Base-by-base conservation (phyloP, 2,329 filamentous ascomycete species). In the Aspergillus sp. region DNA sequence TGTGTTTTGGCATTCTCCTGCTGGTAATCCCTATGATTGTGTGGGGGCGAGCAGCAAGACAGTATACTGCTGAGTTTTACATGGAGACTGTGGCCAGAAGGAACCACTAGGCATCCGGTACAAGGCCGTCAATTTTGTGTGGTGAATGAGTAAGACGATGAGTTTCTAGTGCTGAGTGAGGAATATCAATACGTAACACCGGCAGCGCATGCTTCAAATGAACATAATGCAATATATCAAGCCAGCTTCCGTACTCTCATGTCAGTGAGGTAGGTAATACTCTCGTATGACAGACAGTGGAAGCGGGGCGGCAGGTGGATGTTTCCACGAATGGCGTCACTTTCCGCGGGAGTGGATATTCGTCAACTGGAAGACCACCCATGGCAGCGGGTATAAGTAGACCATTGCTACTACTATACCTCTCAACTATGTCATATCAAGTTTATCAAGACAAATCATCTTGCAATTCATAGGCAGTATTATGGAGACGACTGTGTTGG, bases 401-500 rank as follows among this genome's bases (percentile, higher is more conserved):
- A 38, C 35, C 16, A 4, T 38, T 17, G 16, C 14, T 38, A 3
- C 35, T 38, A 17, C 35, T 16, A 16, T n/a, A 2, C 2, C 7
- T 4, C 35, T 38, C 40, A 13, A 46, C 26, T 19, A 5, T 20
- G 10, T 2, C 44, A 16, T 46, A 46, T 3, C 4, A 22, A 4
- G 22, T 20, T 35, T 10, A 35, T 38, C 14, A 7, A n/a, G 16
- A 0, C 35, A 38, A n/a, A 46, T 33, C n/a, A 5, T 2, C n/a
- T 8, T 24, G 2, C 3, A 14, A 1, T 22, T 9, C 45, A 14
- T 3, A 8, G 11, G 3, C n/a, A 30, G 26, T 1, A 30, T 11
- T 8, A 53, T 53, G 51, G 30, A 41, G 16, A 32, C 24, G 11
- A 52, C 51, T 13, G 48, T 71, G 30, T 66, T 72, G 49, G 62